Evolutionary conservation across 306 rosid species (phyloP).

Genomic region (Sicyos edulis): DNA sequence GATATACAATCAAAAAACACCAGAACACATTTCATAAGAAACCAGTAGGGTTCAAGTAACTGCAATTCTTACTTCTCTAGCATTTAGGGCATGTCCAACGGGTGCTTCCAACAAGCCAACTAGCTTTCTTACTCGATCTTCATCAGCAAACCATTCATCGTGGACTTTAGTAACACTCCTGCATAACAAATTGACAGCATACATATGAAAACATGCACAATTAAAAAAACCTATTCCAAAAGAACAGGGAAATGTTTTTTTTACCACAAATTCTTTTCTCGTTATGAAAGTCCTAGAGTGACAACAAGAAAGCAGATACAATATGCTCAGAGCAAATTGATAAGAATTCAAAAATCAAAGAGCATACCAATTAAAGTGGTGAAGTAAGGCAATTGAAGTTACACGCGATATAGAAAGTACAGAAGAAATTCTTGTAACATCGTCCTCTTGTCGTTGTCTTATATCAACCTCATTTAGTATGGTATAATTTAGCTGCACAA

Average conservation of each 20-base stretch:
- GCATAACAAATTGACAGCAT: slow-evolving; percentile 1
- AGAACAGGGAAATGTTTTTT: background rate
- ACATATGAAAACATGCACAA: background rate
- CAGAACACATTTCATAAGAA: background rate
- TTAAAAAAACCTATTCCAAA: background rate
- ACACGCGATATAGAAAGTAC: slow-evolving; percentile 54
- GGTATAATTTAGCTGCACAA: slow-evolving; percentile 49
- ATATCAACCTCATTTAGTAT: slow-evolving; percentile 57
- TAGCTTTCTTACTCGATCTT: slow-evolving; percentile 42
- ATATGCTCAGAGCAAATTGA: background rate
- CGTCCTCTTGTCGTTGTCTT: slow-evolving; percentile 51
- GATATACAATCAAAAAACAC: background rate
- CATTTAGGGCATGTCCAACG: slow-evolving; percentile 29
- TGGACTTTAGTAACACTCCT: slow-evolving; percentile 56
- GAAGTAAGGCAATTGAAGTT: slow-evolving; percentile 55
- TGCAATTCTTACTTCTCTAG: slow-evolving; percentile 17
- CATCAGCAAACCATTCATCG: slow-evolving; percentile 78
- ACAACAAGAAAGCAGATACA: background rate
- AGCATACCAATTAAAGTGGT: slow-evolving; percentile 52
- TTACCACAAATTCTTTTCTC: background rate
- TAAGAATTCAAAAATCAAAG: background rate
- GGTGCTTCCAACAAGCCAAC: slow-evolving; percentile 61
- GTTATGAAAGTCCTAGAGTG: background rate
- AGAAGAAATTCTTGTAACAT: slow-evolving; percentile 42
- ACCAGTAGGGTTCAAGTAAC: background rate